phyloP scores from a whole-genome alignment of 805 yeast species.

The Candida patagonica region DNA sequence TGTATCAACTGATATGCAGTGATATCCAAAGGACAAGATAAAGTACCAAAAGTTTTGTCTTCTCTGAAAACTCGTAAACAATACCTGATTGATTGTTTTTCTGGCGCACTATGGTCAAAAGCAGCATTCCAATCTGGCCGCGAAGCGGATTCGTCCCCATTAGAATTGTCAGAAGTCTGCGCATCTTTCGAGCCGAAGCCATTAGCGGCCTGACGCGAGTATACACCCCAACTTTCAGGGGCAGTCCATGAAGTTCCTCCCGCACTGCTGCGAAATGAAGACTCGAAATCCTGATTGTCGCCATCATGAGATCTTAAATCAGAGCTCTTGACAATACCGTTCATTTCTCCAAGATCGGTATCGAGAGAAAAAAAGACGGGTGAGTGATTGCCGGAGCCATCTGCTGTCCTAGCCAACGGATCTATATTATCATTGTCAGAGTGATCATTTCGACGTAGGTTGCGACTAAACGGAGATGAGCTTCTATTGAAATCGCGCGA shows the following conservation, averaged over 20 bases:
- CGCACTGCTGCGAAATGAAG: slow-evolving; percentile 10
- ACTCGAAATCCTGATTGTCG: background rate
- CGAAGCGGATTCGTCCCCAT: background rate
- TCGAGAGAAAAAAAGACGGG: slow-evolving; percentile 27
- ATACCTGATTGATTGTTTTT: slow-evolving; percentile 12
- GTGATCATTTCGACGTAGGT: background rate
- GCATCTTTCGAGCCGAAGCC: background rate
- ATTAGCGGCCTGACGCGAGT: background rate
- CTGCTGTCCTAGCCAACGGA: background rate
- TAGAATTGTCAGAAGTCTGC: slow-evolving; percentile 10
- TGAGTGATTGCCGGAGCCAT: background rate
- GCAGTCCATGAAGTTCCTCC: slow-evolving; percentile 19
- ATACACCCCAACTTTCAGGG: slow-evolving; percentile 24
- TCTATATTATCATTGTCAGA: background rate
- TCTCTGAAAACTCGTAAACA: slow-evolving; percentile 66
- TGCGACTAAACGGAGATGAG: background rate
- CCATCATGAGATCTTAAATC: background rate
- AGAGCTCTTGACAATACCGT: slow-evolving; percentile 34
- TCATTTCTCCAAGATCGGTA: slow-evolving; percentile 41
- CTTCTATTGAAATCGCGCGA: background rate
- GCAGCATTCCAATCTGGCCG: slow-evolving; percentile 17
- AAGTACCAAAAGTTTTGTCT: slow-evolving; percentile 77
- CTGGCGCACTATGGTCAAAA: slow-evolving; percentile 10
- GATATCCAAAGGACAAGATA: slow-evolving; percentile 70
- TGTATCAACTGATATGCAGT: slow-evolving; percentile 67